A percentile compares a stretch with the other conserved stretches of the same genome.
Evolutionary conservation across 257 asterid species (phyloP).

Genomic region (Scutellaria galericulata): DNA sequence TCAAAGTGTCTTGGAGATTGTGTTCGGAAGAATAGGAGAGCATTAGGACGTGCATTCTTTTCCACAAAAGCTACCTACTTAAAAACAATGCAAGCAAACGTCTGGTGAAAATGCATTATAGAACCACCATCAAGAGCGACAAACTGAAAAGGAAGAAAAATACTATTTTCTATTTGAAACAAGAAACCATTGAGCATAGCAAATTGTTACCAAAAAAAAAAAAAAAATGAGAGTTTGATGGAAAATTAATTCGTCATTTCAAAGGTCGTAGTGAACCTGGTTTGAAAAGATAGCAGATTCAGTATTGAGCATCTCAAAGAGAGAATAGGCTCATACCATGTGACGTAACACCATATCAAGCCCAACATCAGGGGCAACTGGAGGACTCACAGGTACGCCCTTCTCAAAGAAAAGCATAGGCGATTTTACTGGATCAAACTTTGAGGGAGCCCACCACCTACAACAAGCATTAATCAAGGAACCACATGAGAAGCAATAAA

Average conservation of each 20-base stretch:
- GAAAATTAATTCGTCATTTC: neutral
- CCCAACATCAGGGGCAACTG: conserved; percentile 68
- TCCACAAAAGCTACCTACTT: conserved; percentile 63
- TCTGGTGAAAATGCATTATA: conserved; percentile 25
- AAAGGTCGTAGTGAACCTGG: neutral
- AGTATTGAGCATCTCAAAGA: conserved; percentile 4
- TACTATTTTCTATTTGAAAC: neutral
- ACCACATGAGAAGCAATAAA: conserved; percentile 22
- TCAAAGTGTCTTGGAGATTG: conserved; percentile 97
- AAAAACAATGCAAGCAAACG: conserved; percentile 21
- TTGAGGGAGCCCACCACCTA: conserved; percentile 99
- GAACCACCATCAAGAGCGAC: neutral
- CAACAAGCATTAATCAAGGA: conserved; percentile 28
- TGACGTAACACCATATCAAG: conserved; percentile 75
- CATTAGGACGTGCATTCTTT: conserved; percentile 52
- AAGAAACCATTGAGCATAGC: neutral
- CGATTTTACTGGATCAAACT: conserved; percentile 93
- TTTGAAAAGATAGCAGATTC: neutral
- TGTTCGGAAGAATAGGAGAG: conserved; percentile 69
- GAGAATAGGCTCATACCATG: conserved; percentile 61
- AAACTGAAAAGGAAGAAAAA: neutral
- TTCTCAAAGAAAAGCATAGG: conserved; percentile 94
- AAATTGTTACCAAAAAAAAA: neutral
- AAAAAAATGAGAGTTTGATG: neutral
- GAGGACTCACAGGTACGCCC: conserved; percentile 77